Evolutionary conservation across 352 stramenopile species (phyloP).

Genomic region (Bremia lactucae): DNA sequence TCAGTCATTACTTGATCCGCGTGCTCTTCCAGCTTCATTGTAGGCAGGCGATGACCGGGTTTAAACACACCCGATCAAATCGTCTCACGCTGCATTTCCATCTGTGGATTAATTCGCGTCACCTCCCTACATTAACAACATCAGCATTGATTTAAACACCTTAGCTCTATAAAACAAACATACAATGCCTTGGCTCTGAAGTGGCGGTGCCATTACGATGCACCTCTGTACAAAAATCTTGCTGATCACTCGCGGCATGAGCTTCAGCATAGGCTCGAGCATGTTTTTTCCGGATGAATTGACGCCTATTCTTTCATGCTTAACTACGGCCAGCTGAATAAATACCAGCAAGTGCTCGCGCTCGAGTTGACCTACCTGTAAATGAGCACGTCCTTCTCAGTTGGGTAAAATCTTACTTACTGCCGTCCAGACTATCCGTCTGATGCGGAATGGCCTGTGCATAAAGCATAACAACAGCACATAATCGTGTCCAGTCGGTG

Average conservation of each 20-base stretch:
- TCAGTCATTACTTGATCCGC: constrained; percentile 82
- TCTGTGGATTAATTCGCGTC: constrained; percentile 76
- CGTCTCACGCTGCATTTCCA: constrained; percentile 83
- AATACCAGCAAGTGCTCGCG: too few relatives aligned
- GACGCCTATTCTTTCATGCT: too few relatives aligned
- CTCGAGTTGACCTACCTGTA: too few relatives aligned
- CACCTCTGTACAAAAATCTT: constrained; percentile 61
- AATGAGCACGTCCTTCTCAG: too few relatives aligned
- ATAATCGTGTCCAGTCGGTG: too few relatives aligned
- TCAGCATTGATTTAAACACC: background rate
- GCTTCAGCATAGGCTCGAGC: constrained; percentile 78
- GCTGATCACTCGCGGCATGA: constrained; percentile 44
- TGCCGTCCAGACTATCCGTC: too few relatives aligned
- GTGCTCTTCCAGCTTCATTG: constrained; percentile 92
- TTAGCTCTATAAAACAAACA: constrained; percentile 1
- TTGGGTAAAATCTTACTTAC: too few relatives aligned
- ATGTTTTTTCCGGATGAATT: constrained; percentile 73
- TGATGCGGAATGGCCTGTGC: too few relatives aligned
- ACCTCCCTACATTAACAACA: constrained; percentile 58
- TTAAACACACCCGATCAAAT: constrained; percentile 88
- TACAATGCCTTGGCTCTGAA: constrained; percentile 77
- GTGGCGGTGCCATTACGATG: too few relatives aligned
- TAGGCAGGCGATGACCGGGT: constrained; percentile 91
- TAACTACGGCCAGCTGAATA: too few relatives aligned
- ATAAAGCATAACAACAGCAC: too few relatives aligned